phyloP scores from a whole-genome alignment of 495 filamentous ascomycete species.

The Penicillium arizonense region DNA sequence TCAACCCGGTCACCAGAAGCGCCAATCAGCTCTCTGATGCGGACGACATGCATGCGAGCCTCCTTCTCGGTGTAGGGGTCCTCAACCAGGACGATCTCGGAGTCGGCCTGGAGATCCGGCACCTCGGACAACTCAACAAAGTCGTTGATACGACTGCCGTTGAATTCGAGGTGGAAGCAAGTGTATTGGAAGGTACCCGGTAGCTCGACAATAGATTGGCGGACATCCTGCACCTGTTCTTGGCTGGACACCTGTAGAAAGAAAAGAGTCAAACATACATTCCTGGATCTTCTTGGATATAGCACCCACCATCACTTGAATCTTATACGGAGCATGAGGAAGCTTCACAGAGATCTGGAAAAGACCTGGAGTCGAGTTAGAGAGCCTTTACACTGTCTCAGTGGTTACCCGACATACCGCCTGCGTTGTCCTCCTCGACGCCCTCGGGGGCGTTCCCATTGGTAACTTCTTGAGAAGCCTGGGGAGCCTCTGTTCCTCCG shows the following conservation, averaged over 20 bases:
- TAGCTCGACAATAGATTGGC: slow-evolving; percentile 91
- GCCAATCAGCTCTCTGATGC: slow-evolving; percentile 88
- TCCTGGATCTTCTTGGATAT: slow-evolving; percentile 5
- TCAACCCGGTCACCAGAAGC: slow-evolving; percentile 87
- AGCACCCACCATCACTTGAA: slow-evolving; percentile 73
- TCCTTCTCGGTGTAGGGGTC: slow-evolving; percentile 99
- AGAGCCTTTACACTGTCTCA: background rate
- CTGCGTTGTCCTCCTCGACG: slow-evolving; percentile 38
- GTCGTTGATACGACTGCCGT: slow-evolving; percentile 85
- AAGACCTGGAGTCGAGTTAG: slow-evolving; percentile 47
- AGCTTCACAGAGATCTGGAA: slow-evolving; percentile 82
- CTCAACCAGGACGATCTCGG: slow-evolving; percentile 79
- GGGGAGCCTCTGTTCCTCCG: slow-evolving; percentile 30
- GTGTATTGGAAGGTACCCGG: slow-evolving; percentile 96
- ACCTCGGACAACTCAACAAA: slow-evolving; percentile 93
- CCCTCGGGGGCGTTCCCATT: slow-evolving; percentile 36
- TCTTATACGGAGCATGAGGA: slow-evolving; percentile 74
- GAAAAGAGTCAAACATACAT: slow-evolving; percentile 13
- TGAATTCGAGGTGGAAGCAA: slow-evolving; percentile 95
- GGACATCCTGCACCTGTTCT: slow-evolving; percentile 96
- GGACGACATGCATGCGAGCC: slow-evolving; percentile 88
- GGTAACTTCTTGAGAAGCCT: slow-evolving; percentile 33
- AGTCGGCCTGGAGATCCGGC: slow-evolving; percentile 67
- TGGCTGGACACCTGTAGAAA: slow-evolving; percentile 74
- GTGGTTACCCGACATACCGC: slow-evolving; percentile 32